phyloP scores from a whole-genome alignment of 1,139 yeast genomes.

The Candida tetrigidarum region DNA sequence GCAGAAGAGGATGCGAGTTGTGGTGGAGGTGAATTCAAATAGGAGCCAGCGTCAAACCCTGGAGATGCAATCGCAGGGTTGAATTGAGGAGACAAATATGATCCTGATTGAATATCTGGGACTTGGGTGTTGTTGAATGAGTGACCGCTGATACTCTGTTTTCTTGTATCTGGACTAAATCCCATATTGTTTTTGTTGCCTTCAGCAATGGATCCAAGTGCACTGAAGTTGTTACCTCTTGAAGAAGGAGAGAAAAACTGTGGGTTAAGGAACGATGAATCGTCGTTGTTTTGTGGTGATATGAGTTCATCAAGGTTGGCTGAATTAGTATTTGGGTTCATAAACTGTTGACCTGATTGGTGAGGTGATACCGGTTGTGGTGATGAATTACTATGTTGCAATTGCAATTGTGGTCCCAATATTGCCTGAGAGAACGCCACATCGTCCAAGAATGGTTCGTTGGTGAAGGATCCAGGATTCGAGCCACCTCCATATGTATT shows the following conservation, averaged over 20 bases:
- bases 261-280: conserved; percentile 34
- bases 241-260: conserved; percentile 49
- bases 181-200: conserved; percentile 16
- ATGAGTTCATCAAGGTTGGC: conserved; percentile 37
- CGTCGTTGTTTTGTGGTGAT: conserved; percentile 31
- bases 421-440: conserved; percentile 20
- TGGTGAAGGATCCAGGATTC: conserved; percentile 26
- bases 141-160: conserved; percentile 32
- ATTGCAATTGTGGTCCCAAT: conserved; percentile 18
- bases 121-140: conserved; percentile 17
- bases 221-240: conserved; percentile 26
- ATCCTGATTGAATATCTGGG: conserved; percentile 24
- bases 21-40: conserved; percentile 41
- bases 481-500: conserved; percentile 13
- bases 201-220: conserved; percentile 40
- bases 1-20: conserved; percentile 11
- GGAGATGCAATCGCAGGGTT: conserved; percentile 30
- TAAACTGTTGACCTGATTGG: conserved; percentile 15
- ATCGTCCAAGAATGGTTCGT: conserved; percentile 43
- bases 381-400: conserved; percentile 16
- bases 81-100: conserved; percentile 33
- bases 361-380: conserved; percentile 18
- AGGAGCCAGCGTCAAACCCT: conserved; percentile 26
- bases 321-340: conserved; percentile 25
- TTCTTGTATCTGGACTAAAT: conserved; percentile 40